Percentiles rank a stretch among this genome's conserved stretches.
phyloP scores from a whole-genome alignment of 345 rosid species.

The Moringa oleifera region DNA sequence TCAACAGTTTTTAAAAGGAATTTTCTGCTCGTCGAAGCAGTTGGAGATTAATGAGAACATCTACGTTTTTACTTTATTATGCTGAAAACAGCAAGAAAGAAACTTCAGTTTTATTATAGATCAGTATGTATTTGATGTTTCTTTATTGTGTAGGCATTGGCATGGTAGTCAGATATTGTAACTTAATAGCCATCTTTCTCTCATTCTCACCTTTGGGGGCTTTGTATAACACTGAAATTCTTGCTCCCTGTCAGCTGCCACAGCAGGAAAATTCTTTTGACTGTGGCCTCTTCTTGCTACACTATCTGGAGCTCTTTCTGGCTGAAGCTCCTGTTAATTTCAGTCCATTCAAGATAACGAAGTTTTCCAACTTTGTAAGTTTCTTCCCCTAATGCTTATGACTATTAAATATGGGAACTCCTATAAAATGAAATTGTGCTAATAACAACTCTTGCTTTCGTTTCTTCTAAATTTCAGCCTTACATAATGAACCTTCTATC shows the following conservation, averaged over 20 bases:
- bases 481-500: slow-evolving; percentile 13
- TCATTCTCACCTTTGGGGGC: no score
- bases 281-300: slow-evolving; percentile 94
- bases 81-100: no score
- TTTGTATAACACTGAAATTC: slow-evolving; percentile 21
- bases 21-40: no score
- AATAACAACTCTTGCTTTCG: not conserved
- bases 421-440: not conserved
- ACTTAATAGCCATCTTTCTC: no score
- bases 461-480: not conserved
- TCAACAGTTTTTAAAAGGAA: no score
- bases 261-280: slow-evolving; percentile 97
- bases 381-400: not conserved
- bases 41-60: no score
- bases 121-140: no score
- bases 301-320: slow-evolving; percentile 88
- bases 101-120: no score
- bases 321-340: slow-evolving; percentile 71
- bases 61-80: no score
- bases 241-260: slow-evolving; percentile 63
- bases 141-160: no score
- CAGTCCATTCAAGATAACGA: slow-evolving; percentile 65
- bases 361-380: slow-evolving; percentile 81
- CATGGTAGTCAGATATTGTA: no score
- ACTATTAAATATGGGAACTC: not conserved